phyloP scores from a whole-genome alignment of 176 grass and related monocot species.

The Rhynchospora breviuscula region DNA sequence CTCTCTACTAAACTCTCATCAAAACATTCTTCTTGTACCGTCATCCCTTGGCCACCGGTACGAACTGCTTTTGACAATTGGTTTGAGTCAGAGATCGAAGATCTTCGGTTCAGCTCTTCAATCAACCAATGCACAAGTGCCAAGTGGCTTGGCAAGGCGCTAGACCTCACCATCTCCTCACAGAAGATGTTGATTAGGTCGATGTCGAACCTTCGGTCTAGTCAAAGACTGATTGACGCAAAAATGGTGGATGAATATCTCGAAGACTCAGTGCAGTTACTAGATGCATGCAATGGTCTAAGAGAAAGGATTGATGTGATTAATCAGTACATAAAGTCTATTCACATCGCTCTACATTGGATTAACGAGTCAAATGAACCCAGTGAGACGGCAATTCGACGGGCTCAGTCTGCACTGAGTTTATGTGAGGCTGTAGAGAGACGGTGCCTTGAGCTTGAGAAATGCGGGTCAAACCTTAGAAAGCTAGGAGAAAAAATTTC shows the following conservation, averaged over 20 bases:
- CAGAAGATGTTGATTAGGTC: slow-evolving; percentile 37
- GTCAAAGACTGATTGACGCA: slow-evolving; percentile 5
- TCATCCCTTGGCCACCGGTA: slow-evolving; percentile 70
- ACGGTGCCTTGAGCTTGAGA: slow-evolving; percentile 56
- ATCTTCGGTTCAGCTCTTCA: slow-evolving; percentile 40
- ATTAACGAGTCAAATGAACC: slow-evolving; percentile 29
- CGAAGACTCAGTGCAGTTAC: slow-evolving; percentile 55
- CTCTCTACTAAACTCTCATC: slow-evolving; percentile 43
- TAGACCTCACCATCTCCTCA: slow-evolving; percentile 34
- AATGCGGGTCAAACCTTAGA: slow-evolving; percentile 59
- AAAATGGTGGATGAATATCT: slow-evolving; percentile 42
- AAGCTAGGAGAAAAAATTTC: slow-evolving; percentile 56
- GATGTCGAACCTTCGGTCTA: neutral
- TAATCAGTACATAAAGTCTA: slow-evolving; percentile 33
- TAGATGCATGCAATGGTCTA: slow-evolving; percentile 62
- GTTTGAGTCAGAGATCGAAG: slow-evolving; percentile 65
- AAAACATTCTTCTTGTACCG: slow-evolving; percentile 25
- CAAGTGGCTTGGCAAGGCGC: slow-evolving; percentile 51
- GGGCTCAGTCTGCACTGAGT: slow-evolving; percentile 24
- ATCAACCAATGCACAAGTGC: slow-evolving; percentile 35
- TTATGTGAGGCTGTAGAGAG: slow-evolving; percentile 64
- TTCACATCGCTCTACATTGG: slow-evolving; percentile 49
- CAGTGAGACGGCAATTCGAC: neutral
- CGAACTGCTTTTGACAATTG: slow-evolving; percentile 71
- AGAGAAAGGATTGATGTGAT: slow-evolving; percentile 35